A percentile compares a stretch with the other conserved stretches of the same genome.
These are phyloP conservation scores for Xylogone sp. DNA, from an alignment of 2,329 filamentous ascomycete genomes.

Conservation along the genomic window DNA sequence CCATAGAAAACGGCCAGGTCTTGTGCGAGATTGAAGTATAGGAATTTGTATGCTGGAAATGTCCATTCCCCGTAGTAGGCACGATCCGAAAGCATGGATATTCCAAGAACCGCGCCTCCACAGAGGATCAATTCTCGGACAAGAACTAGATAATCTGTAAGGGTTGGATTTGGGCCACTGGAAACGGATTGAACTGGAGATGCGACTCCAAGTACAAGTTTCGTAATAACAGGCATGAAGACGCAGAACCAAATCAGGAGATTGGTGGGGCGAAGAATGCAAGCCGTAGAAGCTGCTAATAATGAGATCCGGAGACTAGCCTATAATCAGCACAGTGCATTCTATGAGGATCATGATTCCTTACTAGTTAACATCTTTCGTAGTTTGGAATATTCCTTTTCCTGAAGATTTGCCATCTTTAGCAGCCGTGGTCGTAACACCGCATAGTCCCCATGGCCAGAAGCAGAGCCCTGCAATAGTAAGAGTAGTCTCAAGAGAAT, in stretches of 20 bases:
- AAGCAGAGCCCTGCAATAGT: constrained; percentile 74
- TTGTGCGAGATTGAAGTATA: constrained; percentile 87
- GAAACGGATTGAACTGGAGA: not conserved
- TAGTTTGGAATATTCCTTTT: constrained; percentile 17
- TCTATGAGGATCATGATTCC: constrained; percentile 1
- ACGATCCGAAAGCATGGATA: constrained; percentile 67
- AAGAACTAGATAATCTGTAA: constrained; percentile 44
- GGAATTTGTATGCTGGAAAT: constrained; percentile 80
- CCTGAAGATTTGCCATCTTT: constrained; percentile 10
- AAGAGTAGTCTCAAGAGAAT: constrained; percentile 86
- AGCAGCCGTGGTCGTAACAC: constrained; percentile 29
- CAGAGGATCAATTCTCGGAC: constrained; percentile 63
- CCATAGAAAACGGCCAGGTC: constrained; percentile 92
- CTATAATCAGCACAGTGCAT: not conserved
- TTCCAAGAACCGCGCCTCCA: constrained; percentile 54
- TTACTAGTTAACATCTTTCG: constrained; percentile 29
- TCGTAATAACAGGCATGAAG: constrained; percentile 47
- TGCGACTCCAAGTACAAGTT: constrained; percentile 35
- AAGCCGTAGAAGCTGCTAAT: constrained; percentile 73
- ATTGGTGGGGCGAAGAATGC: constrained; percentile 87
- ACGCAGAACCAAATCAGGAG: constrained; percentile 77
- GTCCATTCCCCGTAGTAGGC: constrained; percentile 83
- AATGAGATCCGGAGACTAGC: constrained; percentile 61
- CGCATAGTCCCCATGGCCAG: constrained; percentile 80
- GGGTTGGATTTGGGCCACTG: constrained; percentile 29